Base-by-base conservation (phyloP, 352 stramenopile species). In the Phytopythium mirpurense region DNA sequence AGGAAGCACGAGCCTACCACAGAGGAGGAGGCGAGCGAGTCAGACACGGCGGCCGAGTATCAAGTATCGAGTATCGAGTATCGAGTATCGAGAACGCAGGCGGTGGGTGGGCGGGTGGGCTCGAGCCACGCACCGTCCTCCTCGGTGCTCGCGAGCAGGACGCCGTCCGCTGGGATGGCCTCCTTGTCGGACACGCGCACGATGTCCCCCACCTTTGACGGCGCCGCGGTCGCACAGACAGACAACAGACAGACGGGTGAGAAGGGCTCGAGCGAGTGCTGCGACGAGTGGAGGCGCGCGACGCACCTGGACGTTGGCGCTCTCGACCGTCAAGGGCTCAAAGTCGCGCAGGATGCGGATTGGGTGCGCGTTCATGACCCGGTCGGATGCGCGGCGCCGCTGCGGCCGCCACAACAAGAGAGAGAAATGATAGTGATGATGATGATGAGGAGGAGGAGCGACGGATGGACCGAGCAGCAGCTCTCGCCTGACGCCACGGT, bases 121-220 rank as follows among this genome's bases (percentile, higher is more conserved):
- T n/a, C n/a, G n/a, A n/a, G n/a, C n/a, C n/a, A n/a, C n/a, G n/a
- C 50, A 84, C 76, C 92, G 26, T 93, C 75, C 7, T 88, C 71
- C 54, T 97, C 86, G 37, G 69, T 88, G 43, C 80, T 90, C 1
- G 84, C 72, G 2, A 98, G 65, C 29, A 98, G 67, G 7, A 98
- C 76, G 8, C 97, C 72, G 62, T 98, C 95, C 0, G 93, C 93
- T 4, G 95, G 92, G 42, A 98, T 89, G 9, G 80, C 62, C 27
- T 96, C 85, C 21, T 81, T 65, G 62, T 98, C 89, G 9, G 68
- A 61, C 38, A 98, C 78, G 40, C 77, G 62, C 29, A 98, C 53
- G 31, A 98, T 79, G 46, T 96, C 82, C 1, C 93, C 93, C 18
- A 95, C 81, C 60, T 86, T 18, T 34, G 18, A 27, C 21, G n/a